These are phyloP conservation scores for Microdochium nivale DNA, from an alignment of 2,329 filamentous ascomycete species.

Conservation along the genomic window DNA sequence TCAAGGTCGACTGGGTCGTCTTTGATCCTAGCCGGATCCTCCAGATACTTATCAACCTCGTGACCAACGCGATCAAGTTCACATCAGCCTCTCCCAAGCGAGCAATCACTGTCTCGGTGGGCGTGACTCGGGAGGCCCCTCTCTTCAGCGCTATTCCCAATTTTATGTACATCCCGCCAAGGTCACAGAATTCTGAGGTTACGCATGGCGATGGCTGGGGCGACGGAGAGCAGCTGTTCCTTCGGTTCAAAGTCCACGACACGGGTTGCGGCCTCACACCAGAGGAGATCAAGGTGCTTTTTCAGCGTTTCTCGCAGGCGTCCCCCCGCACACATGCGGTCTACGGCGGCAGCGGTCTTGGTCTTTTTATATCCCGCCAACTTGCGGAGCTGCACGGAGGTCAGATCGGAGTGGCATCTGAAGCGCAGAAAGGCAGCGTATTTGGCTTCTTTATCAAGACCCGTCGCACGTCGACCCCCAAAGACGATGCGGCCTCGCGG, in stretches of 20 bases:
- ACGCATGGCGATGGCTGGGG: conserved; percentile 20
- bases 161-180: conserved; percentile 22
- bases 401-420: conserved; percentile 53
- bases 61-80: conserved; percentile 55
- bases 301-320: conserved; percentile 61
- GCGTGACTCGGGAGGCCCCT: conserved; percentile 33
- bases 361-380: conserved; percentile 55
- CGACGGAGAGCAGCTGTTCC: conserved; percentile 22
- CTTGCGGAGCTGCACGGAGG: conserved; percentile 57
- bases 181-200: conserved; percentile 7
- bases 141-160: conserved; percentile 7
- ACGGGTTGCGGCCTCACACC: conserved; percentile 55
- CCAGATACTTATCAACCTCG: conserved; percentile 52
- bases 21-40: conserved; percentile 48
- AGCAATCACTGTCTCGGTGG: conserved; percentile 39
- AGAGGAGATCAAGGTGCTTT: conserved; percentile 56
- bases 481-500: conserved; percentile 1
- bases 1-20: conserved; percentile 45
- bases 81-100: conserved; percentile 25
- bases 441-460: conserved; percentile 58
- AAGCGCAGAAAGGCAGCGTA: conserved; percentile 47
- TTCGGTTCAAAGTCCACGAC: conserved; percentile 50
- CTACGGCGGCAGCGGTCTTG: conserved; percentile 56
- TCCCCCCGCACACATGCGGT: conserved; percentile 39
- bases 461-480: conserved; percentile 27